A percentile compares a stretch with the other conserved stretches of the same genome.
These are phyloP conservation scores for Pestalotiopsis fici DNA, from an alignment of 2,329 filamentous ascomycete species.

Conservation along the genomic window DNA sequence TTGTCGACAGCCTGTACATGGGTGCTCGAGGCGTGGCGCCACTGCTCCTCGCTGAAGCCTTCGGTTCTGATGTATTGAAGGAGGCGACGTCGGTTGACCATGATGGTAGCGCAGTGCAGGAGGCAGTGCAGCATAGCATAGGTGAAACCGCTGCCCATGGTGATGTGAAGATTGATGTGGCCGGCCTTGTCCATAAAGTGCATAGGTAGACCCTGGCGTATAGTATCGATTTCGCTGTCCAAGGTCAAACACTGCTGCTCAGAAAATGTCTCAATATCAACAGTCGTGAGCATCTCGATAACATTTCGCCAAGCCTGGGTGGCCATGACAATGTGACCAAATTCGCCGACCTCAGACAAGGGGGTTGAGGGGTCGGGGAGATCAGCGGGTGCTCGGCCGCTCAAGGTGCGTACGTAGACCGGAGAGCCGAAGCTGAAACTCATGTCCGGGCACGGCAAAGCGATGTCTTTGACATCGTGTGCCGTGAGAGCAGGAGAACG, in stretches of 20 bases:
- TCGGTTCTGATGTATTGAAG: slow-evolving; percentile 58
- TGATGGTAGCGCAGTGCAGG: slow-evolving; percentile 61
- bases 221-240: slow-evolving; percentile 55
- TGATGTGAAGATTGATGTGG: slow-evolving; percentile 63
- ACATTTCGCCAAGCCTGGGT: slow-evolving; percentile 64
- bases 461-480: slow-evolving; percentile 55
- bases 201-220: slow-evolving; percentile 56
- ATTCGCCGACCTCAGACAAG: slow-evolving; percentile 59
- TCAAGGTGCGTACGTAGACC: slow-evolving; percentile 58
- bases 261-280: slow-evolving; percentile 51
- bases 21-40: slow-evolving; percentile 49
- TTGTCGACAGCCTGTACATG: slow-evolving; percentile 55
- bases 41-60: slow-evolving; percentile 53
- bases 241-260: slow-evolving; percentile 54
- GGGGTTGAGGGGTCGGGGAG: slow-evolving; percentile 37
- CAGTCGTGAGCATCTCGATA: slow-evolving; percentile 61
- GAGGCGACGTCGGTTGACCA: slow-evolving; percentile 60
- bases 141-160: slow-evolving; percentile 64
- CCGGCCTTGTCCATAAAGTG: slow-evolving; percentile 63
- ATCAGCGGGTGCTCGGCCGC: slow-evolving; percentile 37
- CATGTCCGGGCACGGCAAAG: slow-evolving; percentile 61
- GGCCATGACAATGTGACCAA: slow-evolving; percentile 62
- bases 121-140: slow-evolving; percentile 65
- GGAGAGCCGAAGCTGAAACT: slow-evolving; percentile 65
- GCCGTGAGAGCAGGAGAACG: slow-evolving; percentile 57